phyloP scores from a whole-genome alignment of 2,329 filamentous ascomycete genomes.

The Gaeumannomyces tritici region DNA sequence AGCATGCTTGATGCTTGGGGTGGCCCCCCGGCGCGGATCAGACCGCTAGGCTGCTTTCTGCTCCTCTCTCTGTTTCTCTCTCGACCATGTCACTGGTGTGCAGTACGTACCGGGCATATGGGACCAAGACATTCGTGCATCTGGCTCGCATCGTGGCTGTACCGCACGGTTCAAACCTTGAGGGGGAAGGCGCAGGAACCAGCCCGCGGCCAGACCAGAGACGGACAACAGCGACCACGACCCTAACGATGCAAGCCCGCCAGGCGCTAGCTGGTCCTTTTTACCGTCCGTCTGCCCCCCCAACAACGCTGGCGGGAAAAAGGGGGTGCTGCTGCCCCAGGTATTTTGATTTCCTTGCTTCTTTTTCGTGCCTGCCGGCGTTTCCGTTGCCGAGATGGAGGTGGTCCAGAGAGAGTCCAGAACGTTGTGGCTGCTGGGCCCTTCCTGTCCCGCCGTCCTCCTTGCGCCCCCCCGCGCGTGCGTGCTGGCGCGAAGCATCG shows the following conservation, averaged over 20 bases:
- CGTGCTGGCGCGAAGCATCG: not conserved
- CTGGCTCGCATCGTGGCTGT: not conserved
- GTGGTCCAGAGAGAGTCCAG: not conserved
- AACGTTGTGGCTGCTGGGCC: not conserved
- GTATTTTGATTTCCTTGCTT: not conserved
- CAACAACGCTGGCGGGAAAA: not conserved
- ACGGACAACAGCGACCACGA: not conserved
- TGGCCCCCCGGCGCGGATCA: not conserved
- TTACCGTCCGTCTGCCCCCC: not conserved
- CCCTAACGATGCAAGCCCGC: not conserved
- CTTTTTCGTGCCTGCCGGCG: not conserved
- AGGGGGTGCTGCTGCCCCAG: not conserved
- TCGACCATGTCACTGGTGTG: too few species aligned
- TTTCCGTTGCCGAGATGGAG: not conserved
- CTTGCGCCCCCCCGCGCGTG: too few species aligned
- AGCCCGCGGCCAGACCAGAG: not conserved
- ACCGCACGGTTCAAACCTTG: not conserved
- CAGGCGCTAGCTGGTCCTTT: not conserved
- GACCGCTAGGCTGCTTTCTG: not conserved
- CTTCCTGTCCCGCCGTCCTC: not conserved
- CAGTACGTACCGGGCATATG: too few species aligned
- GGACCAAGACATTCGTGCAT: not conserved
- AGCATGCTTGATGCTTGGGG: too few species aligned
- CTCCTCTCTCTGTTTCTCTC: too few species aligned
- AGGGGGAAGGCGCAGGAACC: not conserved